A percentile compares a stretch with the other conserved stretches of the same genome.
Conservation (phyloP, 2,329 filamentous ascomycete genomes). For the Cryoendolithus antarcticus region DNA sequence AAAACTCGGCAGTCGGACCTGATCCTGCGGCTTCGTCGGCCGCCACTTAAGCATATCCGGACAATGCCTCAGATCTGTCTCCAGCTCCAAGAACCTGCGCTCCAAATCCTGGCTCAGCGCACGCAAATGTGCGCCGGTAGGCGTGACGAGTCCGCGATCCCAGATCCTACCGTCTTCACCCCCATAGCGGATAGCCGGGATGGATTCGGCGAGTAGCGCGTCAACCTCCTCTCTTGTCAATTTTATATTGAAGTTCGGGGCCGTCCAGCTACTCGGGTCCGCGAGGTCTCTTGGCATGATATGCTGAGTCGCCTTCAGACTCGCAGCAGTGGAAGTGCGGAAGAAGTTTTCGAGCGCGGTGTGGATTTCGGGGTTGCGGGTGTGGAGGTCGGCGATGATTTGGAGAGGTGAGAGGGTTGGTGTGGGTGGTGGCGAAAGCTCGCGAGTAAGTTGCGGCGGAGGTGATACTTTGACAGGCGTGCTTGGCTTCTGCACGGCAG, state of each 20-base stretch:
- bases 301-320: slow-evolving; percentile 19
- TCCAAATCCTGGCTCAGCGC: slow-evolving; percentile 59
- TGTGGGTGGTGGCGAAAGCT: slow-evolving; percentile 21
- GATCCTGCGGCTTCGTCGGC: slow-evolving; percentile 19
- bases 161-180: slow-evolving; percentile 32
- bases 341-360: slow-evolving; percentile 23
- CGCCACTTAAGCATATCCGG: slow-evolving; percentile 19
- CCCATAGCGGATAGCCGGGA: slow-evolving; percentile 29
- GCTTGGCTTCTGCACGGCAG: neutral
- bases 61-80: slow-evolving; percentile 40
- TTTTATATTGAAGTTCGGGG: slow-evolving; percentile 18
- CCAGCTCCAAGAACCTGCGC: slow-evolving; percentile 56
- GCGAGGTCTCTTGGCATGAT: slow-evolving; percentile 17
- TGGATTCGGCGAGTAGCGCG: slow-evolving; percentile 44
- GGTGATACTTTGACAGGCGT: slow-evolving; percentile 2
- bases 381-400: slow-evolving; percentile 21
- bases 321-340: slow-evolving; percentile 15
- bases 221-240: slow-evolving; percentile 30
- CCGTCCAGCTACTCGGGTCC: slow-evolving; percentile 15
- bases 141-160: slow-evolving; percentile 57
- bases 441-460: slow-evolving; percentile 15
- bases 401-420: slow-evolving; percentile 20
- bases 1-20: slow-evolving; percentile 18
- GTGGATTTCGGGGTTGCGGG: slow-evolving; percentile 18
- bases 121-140: slow-evolving; percentile 64